Conservation (phyloP, 2,329 filamentous ascomycete species). For the Teratosphaeria destructans region DNA sequence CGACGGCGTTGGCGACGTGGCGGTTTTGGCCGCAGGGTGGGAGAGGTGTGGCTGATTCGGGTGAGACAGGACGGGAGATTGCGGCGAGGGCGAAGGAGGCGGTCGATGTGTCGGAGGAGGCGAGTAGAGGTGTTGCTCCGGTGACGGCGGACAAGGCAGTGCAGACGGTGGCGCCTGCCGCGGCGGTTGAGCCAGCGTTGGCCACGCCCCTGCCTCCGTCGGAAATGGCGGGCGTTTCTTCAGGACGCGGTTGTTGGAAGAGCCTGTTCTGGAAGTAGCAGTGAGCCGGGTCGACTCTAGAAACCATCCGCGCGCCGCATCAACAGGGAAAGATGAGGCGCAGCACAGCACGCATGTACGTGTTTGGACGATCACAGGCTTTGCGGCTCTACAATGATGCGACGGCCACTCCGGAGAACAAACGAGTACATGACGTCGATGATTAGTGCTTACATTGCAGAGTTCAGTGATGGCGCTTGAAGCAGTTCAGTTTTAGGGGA, state of each 20-base stretch:
- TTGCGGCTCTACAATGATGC: background rate
- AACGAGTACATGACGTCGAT: background rate
- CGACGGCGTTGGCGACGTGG: conserved; percentile 15
- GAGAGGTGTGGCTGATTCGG: conserved; percentile 6
- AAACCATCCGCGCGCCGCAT: background rate
- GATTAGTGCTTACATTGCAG: too few species aligned
- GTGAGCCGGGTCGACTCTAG: background rate
- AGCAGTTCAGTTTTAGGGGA: too few species aligned
- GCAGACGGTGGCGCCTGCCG: background rate
- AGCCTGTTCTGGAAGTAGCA: background rate
- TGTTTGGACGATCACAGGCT: too few species aligned
- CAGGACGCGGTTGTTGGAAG: background rate
- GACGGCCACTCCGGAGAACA: background rate
- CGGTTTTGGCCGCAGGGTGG: conserved; percentile 15
- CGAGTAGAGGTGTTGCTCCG: background rate
- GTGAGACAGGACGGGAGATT: conserved; percentile 13
- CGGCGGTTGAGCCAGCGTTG: background rate
- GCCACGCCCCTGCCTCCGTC: background rate
- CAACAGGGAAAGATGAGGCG: background rate
- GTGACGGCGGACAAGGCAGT: background rate
- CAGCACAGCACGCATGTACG: background rate
- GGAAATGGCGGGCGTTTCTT: background rate
- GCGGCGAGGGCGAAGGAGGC: conserved; percentile 9
- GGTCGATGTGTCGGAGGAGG: background rate
- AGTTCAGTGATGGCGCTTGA: too few species aligned